Percentiles rank a stretch among this genome's conserved stretches.
Conservation (phyloP, 768 basidiomycete genomes). For the Boletus rubropictus region DNA sequence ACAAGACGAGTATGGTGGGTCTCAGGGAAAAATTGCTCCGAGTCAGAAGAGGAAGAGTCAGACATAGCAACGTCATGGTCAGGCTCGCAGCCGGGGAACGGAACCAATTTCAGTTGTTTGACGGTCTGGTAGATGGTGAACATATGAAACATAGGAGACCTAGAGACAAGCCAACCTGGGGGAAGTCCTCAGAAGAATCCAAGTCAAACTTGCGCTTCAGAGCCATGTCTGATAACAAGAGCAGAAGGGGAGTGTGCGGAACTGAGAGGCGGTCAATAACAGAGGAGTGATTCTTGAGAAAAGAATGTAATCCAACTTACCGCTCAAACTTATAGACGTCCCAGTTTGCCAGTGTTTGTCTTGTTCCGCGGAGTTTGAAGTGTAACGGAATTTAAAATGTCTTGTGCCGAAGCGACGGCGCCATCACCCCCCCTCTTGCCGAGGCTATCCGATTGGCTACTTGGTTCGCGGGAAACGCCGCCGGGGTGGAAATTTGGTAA, state of each 20-base stretch:
- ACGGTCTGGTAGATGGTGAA: constrained; percentile 35
- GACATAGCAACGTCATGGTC: constrained; percentile 71
- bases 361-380: constrained; percentile 20
- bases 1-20: constrained; percentile 55
- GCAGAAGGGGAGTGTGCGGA: constrained; percentile 5
- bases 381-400: constrained; percentile 14
- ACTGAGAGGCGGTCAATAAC: constrained; percentile 1
- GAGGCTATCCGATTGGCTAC: constrained; percentile 27
- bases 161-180: constrained; percentile 36
- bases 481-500: constrained; percentile 9
- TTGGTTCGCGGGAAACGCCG: not conserved
- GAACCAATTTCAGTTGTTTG: constrained; percentile 71
- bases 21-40: constrained; percentile 51
- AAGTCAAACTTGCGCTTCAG: constrained; percentile 71
- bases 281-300: constrained; percentile 24
- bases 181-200: constrained; percentile 49
- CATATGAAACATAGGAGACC: constrained; percentile 15
- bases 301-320: constrained; percentile 16
- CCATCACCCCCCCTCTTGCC: constrained; percentile 9
- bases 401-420: constrained; percentile 15
- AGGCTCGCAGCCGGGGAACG: constrained; percentile 60
- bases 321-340: constrained; percentile 30
- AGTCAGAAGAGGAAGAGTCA: constrained; percentile 46
- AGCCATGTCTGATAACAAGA: constrained; percentile 42
- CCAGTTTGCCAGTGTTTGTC: constrained; percentile 26